Evolutionary conservation across 1,139 yeast species (phyloP), one percentile per base, ranked within the genome.

Genomic region (Kluyveromyces marxianus): DNA sequence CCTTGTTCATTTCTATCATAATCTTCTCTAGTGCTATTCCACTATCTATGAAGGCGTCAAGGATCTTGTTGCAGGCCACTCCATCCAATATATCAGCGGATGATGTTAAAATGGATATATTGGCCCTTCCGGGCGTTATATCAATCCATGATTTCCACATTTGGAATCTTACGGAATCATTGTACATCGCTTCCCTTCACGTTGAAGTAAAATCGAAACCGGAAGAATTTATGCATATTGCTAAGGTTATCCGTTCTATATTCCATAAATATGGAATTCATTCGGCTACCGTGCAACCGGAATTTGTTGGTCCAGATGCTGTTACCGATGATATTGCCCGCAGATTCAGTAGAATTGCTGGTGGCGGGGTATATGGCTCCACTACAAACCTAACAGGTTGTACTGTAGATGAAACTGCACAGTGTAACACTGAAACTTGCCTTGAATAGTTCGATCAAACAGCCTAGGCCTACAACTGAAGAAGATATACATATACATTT

Each of bases 251-350:
- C 47, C 79, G 95, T 61, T 78, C 78, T 45, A 81, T 90, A 44
- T 75, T 92, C 62, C 95, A 87, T 57, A 79, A 75, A 32, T 85
- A 81, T 60, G 96, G 96, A 34, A 83, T 92, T 50, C 96, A 89
- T 58, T 84, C 95, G 37, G 96, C 94, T 25, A 92, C 98, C 1
- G 90, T 92, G 43, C 98, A 92, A 67, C 97, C 97, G 0, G 97
- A 90, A 68, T 89, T 81, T 47, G 57, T 60, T 4, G 47, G 47
- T 7, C 54, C 63, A 10, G 57, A 55, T 25, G 52, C 57, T 10
- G 57, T 63, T 4, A 63, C 62, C 27, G 53, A 53, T 25, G 59
- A 54, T 35, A 57, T 59, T 25, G 60, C 62, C 40, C 60, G 64
- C 47, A 62, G 65, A 46, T 67, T 68, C 39, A 63, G 69, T 3